phyloP scores from a whole-genome alignment of 2,329 filamentous ascomycete genomes.

The Ascochyta clinopodiicola region DNA sequence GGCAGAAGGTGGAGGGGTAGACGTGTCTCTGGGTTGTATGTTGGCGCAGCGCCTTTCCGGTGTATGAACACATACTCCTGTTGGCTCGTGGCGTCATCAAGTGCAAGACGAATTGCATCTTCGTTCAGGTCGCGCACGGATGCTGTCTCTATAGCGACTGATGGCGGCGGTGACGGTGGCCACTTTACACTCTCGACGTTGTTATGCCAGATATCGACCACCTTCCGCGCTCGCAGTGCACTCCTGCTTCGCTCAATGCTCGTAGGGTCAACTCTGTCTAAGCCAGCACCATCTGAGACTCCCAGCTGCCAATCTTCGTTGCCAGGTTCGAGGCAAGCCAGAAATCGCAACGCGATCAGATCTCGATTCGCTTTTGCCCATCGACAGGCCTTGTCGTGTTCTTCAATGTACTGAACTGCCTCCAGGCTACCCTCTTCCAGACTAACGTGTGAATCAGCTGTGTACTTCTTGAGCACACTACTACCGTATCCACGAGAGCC shows the following conservation, averaged over 20 bases:
- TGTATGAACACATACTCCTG: constrained; percentile 43
- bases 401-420: constrained; percentile 41
- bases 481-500: constrained; percentile 48
- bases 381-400: constrained; percentile 45
- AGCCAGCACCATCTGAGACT: background rate
- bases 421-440: constrained; percentile 32
- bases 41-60: constrained; percentile 49
- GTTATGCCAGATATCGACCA: constrained; percentile 50
- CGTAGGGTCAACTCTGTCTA: constrained; percentile 6
- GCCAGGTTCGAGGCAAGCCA: constrained; percentile 45
- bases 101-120: background rate
- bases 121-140: background rate
- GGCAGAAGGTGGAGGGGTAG: constrained; percentile 41
- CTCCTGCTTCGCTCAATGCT: constrained; percentile 22
- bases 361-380: constrained; percentile 50
- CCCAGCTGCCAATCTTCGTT: constrained; percentile 33
- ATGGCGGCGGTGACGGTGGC: constrained; percentile 32
- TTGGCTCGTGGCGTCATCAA: constrained; percentile 1
- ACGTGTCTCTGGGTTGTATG: constrained; percentile 28
- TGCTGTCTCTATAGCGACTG: background rate
- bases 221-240: constrained; percentile 35
- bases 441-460: constrained; percentile 30
- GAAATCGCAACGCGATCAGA: constrained; percentile 49
- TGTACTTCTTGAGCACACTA: constrained; percentile 42
- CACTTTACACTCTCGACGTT: constrained; percentile 43